A percentile compares a stretch with the other conserved stretches of the same genome.
Conservation (phyloP, 805 yeast genomes). For the Dipodascopsis tothii region DNA sequence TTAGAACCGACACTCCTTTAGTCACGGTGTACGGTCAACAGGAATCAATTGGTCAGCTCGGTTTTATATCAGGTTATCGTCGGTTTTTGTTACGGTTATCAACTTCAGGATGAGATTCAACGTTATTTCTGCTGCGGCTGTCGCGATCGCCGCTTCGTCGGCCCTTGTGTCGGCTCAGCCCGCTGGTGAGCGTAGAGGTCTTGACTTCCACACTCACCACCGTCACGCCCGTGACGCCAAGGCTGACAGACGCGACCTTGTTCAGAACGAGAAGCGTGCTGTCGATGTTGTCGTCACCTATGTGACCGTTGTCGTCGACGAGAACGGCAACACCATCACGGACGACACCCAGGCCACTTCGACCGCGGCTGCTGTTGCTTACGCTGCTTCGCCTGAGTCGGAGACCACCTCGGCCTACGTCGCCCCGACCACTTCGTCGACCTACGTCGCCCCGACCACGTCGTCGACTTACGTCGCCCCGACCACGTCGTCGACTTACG, state of each 20-base stretch:
- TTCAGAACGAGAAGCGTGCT: slow-evolving; percentile 32
- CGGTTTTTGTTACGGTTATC: slow-evolving; percentile 11
- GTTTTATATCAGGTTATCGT: slow-evolving; percentile 4
- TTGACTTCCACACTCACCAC: slow-evolving; percentile 14
- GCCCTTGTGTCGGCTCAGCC: too few species aligned
- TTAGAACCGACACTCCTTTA: slow-evolving; percentile 8
- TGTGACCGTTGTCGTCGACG: slow-evolving; percentile 39
- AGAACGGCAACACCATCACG: slow-evolving; percentile 32
- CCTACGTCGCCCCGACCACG: slow-evolving; percentile 25
- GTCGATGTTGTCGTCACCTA: slow-evolving; percentile 41
- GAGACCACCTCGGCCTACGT: slow-evolving; percentile 24
- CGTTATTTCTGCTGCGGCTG: slow-evolving; percentile 3
- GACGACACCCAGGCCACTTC: slow-evolving; percentile 36
- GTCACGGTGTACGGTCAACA: not conserved
- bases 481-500: slow-evolving; percentile 19
- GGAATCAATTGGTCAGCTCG: not conserved
- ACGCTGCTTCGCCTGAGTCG: slow-evolving; percentile 22
- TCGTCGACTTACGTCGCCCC: slow-evolving; percentile 12
- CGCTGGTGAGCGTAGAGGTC: not conserved
- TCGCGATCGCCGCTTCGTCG: slow-evolving; percentile 1
- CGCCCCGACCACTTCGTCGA: slow-evolving; percentile 26
- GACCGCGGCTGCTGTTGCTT: slow-evolving; percentile 27
- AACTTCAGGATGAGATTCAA: slow-evolving; percentile 3
- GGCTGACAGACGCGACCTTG: slow-evolving; percentile 20
- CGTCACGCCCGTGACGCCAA: slow-evolving; percentile 23